phyloP scores from a whole-genome alignment of 2,329 filamentous ascomycete genomes.

The Penicillium sclerotigenum region DNA sequence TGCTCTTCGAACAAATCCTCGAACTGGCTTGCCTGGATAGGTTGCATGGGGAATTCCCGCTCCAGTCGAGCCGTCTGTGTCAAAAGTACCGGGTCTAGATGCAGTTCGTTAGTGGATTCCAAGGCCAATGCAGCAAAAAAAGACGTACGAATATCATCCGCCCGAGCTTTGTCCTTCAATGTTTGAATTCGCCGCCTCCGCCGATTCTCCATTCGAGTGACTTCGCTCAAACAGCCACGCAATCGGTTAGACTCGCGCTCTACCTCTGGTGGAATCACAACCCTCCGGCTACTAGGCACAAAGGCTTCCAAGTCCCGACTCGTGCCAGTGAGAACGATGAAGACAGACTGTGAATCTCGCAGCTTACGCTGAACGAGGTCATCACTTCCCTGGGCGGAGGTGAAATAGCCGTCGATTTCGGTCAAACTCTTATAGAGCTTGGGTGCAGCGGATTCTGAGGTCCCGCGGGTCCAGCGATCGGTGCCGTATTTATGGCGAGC shows the following conservation, averaged over 20 bases:
- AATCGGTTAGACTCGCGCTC: constrained; percentile 75
- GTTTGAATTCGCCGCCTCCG: constrained; percentile 75
- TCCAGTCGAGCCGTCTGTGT: constrained; percentile 81
- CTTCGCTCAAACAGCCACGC: constrained; percentile 78
- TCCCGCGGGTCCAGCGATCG: constrained; percentile 72
- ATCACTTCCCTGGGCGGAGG: constrained; percentile 65
- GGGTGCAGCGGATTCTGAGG: constrained; percentile 65
- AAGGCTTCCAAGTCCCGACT: constrained; percentile 81
- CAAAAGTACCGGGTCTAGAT: constrained; percentile 67
- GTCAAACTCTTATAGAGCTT: constrained; percentile 72
- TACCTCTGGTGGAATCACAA: constrained; percentile 74
- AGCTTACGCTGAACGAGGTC: constrained; percentile 74
- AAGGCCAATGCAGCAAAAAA: not conserved
- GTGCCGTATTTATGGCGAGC: constrained; percentile 78
- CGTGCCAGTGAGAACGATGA: constrained; percentile 72
- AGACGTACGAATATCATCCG: constrained; percentile 74
- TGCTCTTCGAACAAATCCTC: constrained; percentile 85
- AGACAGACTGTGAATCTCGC: constrained; percentile 67
- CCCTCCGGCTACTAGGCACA: constrained; percentile 79
- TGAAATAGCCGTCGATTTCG: constrained; percentile 86
- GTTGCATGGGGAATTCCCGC: constrained; percentile 77
- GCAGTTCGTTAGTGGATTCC: not conserved
- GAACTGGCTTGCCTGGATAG: constrained; percentile 84
- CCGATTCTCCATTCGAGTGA: constrained; percentile 76
- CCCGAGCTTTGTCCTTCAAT: constrained; percentile 72